A percentile compares a stretch with the other conserved stretches of the same genome.
phyloP scores from a whole-genome alignment of 257 asterid species.

The Paraleonurus japonicus region DNA sequence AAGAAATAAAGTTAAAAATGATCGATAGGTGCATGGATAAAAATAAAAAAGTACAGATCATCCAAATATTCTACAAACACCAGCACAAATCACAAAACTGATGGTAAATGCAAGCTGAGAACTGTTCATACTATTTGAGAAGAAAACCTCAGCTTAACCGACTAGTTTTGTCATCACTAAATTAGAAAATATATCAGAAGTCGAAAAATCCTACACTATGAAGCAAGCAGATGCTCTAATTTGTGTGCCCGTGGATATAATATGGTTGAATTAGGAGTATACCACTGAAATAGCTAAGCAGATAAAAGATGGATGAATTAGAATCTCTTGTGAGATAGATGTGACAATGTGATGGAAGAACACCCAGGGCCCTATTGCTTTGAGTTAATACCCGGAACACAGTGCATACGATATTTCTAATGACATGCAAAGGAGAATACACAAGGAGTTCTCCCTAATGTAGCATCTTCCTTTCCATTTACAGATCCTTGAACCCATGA shows the following conservation, averaged over 20 bases:
- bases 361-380: not conserved
- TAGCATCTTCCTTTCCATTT: not conserved
- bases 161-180: slow-evolving; percentile 4
- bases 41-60: not conserved
- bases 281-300: not conserved
- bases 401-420: slow-evolving; percentile 7
- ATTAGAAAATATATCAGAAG: slow-evolving; percentile 6
- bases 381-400: not conserved
- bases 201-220: not conserved
- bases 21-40: slow-evolving; percentile 1
- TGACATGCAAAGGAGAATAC: slow-evolving; percentile 2
- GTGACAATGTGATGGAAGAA: not conserved
- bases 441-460: not conserved
- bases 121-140: slow-evolving; percentile 8
- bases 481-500: slow-evolving; percentile 3
- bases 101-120: slow-evolving; percentile 12
- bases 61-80: slow-evolving; percentile 5
- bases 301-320: not conserved
- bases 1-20: not conserved
- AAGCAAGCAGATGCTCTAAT: slow-evolving; percentile 17
- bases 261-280: not conserved
- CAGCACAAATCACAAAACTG: slow-evolving; percentile 15
- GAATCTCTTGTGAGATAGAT: not conserved
- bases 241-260: slow-evolving; percentile 2
- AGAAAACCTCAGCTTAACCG: not conserved